phyloP scores from a whole-genome alignment of 306 rosid species.

The Ziziphus jujuba region DNA sequence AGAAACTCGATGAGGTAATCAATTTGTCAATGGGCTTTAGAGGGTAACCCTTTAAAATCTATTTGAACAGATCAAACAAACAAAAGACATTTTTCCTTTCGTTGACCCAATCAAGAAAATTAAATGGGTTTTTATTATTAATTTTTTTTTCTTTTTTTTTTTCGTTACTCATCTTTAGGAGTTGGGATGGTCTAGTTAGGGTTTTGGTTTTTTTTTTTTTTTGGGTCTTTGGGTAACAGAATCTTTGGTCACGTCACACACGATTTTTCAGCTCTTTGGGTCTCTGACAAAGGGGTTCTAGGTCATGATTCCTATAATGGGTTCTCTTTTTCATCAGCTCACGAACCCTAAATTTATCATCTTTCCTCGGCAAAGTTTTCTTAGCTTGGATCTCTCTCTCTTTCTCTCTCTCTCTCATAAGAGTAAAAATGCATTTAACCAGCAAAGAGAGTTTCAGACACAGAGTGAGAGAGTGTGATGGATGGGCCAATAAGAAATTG shows the following conservation, averaged over 20 bases:
- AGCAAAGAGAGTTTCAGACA: slow-evolving; percentile 9
- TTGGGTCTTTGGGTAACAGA: slow-evolving; percentile 38
- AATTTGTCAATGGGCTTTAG: slow-evolving; percentile 13
- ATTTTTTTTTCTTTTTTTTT: slow-evolving; percentile 15
- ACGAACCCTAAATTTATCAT: slow-evolving; percentile 45
- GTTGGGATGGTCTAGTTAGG: slow-evolving; percentile 56
- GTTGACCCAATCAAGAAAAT: slow-evolving; percentile 14
- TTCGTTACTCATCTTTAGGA: slow-evolving; percentile 25
- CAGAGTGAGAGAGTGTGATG: slow-evolving; percentile 35
- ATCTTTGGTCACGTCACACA: slow-evolving; percentile 88
- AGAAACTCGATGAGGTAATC: slow-evolving; percentile 12
- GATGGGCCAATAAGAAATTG: slow-evolving; percentile 39
- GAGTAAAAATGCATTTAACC: slow-evolving; percentile 34
- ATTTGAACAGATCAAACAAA: background rate
- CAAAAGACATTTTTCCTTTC: background rate
- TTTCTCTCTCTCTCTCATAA: slow-evolving; percentile 19
- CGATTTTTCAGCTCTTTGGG: slow-evolving; percentile 64
- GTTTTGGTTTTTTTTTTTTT: slow-evolving; percentile 45
- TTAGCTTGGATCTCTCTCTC: no score
- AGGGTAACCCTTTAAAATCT: slow-evolving; percentile 26
- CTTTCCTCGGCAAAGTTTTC: slow-evolving; percentile 1
- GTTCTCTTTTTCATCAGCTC: slow-evolving; percentile 35
- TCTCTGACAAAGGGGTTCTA: slow-evolving; percentile 67
- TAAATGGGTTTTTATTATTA: slow-evolving; percentile 24
- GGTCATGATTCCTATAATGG: slow-evolving; percentile 55